Base-by-base conservation (phyloP, 2,329 filamentous ascomycete species). In the Verticillium albo-atrum region DNA sequence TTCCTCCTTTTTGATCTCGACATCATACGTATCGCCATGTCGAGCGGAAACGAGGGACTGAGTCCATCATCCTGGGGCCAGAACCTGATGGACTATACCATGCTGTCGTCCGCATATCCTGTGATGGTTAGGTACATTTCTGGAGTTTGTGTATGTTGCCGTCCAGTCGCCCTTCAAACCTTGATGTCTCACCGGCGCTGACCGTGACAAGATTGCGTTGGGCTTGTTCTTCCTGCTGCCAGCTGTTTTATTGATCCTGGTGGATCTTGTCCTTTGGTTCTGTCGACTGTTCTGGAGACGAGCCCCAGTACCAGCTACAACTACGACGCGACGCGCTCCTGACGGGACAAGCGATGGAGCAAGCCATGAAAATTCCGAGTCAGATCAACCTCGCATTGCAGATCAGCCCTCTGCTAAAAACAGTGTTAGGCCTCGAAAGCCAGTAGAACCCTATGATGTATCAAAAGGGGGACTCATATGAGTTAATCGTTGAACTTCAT, bases 251-350 rank as follows among this genome's bases (percentile, higher is more conserved):
- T 69, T 84, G 30, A 73, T 85, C 59, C 61, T 76, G 30, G 77
- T 83, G 64, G 83, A 86, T 66, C 67, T 85, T 55, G 68, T 71
- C 27, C 73, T 85, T 30, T 85, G 82, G 81, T 62, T 81, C 47
- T 85, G 79, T 76, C 77, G 82, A 64, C 72, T 78, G 10, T 67
- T 67, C 60, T 68, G 65, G 60, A 60, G 51, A n/a, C 55, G 58
- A 5, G 30, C 27, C 6, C 42, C 42, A 12, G 42, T 25, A 14
- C 32, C 10, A 30, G 27, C 14, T 9, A 47, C 54, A 28, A 20
- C 15, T 55, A 14, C 53, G 3, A 25, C 14, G 15, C 52, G 30
- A 34, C 17, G 20, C 23, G n/a, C 9, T 2, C 7, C 52, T n/a
- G 17, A 28, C 52, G 52, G 6, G 20, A 50, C 42, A 12, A 23